A percentile compares a stretch with the other conserved stretches of the same genome.
These are phyloP conservation scores for Malus fusca DNA, from an alignment of 306 rosid genomes.

Conservation along the genomic window DNA sequence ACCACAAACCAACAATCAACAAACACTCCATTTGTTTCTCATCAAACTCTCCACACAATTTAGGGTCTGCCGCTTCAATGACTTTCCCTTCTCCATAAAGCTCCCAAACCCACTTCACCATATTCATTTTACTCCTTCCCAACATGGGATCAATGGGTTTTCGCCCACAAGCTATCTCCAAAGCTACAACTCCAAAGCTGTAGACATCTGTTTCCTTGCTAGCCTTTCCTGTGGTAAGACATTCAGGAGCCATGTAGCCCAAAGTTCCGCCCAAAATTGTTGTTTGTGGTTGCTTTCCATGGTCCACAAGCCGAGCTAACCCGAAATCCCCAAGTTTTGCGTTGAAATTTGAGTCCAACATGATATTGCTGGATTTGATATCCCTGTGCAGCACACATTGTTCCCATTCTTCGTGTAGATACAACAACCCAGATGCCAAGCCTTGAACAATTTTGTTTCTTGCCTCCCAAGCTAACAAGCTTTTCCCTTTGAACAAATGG, in stretches of 20 bases:
- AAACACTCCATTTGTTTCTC: not conserved
- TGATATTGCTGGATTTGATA: not conserved
- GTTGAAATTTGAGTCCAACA: not conserved
- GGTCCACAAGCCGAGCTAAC: slow-evolving; percentile 22
- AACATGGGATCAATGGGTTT: not conserved
- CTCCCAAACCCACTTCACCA: slow-evolving; percentile 7
- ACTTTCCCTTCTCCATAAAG: not conserved
- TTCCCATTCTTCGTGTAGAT: not conserved
- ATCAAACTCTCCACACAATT: not conserved
- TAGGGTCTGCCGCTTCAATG: not conserved
- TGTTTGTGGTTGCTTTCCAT: slow-evolving; percentile 12
- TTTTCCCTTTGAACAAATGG: not conserved
- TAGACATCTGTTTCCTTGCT: slow-evolving; percentile 24
- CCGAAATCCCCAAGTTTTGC: slow-evolving; percentile 34
- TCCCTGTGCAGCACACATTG: not conserved
- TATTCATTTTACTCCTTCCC: not conserved
- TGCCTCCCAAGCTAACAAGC: not conserved
- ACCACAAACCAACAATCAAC: not conserved
- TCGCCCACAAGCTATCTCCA: slow-evolving; percentile 31
- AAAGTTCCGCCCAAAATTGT: slow-evolving; percentile 10
- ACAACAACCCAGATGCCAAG: not conserved
- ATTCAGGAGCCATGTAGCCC: slow-evolving; percentile 39
- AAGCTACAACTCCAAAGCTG: slow-evolving; percentile 24
- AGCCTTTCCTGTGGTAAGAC: slow-evolving; percentile 15
- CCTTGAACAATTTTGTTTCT: not conserved